Base-by-base conservation (phyloP, 441 rosid species). In the Oxalis stricta region DNA sequence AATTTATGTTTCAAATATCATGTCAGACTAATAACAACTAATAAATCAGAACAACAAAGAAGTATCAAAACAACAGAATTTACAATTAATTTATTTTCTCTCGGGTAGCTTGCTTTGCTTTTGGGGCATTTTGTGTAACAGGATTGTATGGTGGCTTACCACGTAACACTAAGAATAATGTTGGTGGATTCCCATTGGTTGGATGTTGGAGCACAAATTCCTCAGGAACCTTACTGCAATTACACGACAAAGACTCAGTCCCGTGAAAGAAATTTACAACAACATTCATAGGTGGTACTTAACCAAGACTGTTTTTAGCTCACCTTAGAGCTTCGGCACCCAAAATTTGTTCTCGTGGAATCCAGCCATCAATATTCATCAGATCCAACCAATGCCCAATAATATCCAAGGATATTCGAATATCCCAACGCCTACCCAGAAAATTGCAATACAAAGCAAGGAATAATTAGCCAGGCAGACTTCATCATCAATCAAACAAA, bases 271-370 rank as follows among this genome's bases (percentile, higher is more conserved):
- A 36, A 52, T 37, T 29, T 26, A 44, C 34, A 23, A 41, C 32
- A 21, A 51, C 34, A 50, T 19, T 44, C 41, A 42, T 5, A 41
- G 43, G 42, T 58, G 41, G 6, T 28, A 2, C 5, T 51, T 44
- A 37, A 60, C 48, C 32, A 53, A 34, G 32, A 56, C 19, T 30
- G 35, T n/a, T n/a, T 28, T 41, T 12, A 38, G 14, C 17, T 26
- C 65, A 92, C 97, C 99, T 92, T 57, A 69, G 74, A 47, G 99
- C 89, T 80, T 93, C 99, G 63, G 82, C 77, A 46, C 96, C 97
- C 49, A 88, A 58, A 53, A 93, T 78, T 71, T 84, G 96, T 59
- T 78, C 97, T 24, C 96, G 87, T 8, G 97, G 99, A 66, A 93
- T 84, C 99, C 99, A 93, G 35, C 95, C 95, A 45, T 84, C 87